Evolutionary conservation across 148 eudicot genomes (phyloP).

Genomic region (Rhododendron ferrugineum): DNA sequence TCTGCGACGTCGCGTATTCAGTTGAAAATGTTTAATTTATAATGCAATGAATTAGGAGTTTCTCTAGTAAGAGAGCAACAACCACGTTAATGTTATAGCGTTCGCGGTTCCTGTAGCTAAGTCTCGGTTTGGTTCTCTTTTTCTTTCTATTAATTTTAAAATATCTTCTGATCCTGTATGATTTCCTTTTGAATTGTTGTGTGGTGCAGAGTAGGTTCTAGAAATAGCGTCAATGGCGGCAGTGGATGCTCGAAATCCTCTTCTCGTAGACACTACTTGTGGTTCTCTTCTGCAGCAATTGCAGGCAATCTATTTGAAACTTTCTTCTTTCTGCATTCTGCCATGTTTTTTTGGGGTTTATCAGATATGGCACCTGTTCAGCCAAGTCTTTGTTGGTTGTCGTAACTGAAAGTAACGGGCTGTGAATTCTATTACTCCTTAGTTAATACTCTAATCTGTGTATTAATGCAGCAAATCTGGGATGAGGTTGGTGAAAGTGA

Average conservation of each 20-base stretch:
- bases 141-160: background rate
- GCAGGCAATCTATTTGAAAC: constrained; percentile 49
- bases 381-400: background rate
- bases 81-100: background rate
- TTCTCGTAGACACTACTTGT: constrained; percentile 62
- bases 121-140: background rate
- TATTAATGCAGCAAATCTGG: constrained; percentile 78
- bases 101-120: background rate
- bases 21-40: background rate
- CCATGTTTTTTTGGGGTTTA: background rate
- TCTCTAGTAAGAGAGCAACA: background rate
- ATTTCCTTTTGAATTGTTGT: constrained; percentile 7
- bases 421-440: background rate
- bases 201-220: constrained; percentile 23
- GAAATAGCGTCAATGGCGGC: constrained; percentile 50
- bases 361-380: background rate
- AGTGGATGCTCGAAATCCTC: constrained; percentile 53
- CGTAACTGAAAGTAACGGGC: background rate
- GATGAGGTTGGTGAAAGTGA: constrained; percentile 98
- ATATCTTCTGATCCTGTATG: background rate
- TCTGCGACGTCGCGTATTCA: background rate
- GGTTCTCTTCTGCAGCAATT: constrained; percentile 75
- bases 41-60: background rate
- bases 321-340: background rate
- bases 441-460: background rate